Base-by-base conservation (phyloP, 371 early-diverging fungal species). In the Mucor circinelloides region DNA sequence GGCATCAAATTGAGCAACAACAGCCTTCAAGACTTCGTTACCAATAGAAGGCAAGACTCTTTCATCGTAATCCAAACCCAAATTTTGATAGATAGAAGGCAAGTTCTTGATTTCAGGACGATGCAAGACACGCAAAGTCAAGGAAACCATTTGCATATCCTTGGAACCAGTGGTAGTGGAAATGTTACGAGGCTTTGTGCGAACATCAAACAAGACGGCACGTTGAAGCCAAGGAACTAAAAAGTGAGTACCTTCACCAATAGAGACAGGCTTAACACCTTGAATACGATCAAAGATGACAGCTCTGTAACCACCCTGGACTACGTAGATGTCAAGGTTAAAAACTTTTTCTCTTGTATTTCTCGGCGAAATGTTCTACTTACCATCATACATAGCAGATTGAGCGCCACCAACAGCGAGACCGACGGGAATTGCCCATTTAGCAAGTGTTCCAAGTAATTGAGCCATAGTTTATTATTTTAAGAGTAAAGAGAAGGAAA, bases 1-100 rank as follows among this genome's bases (percentile, higher is more conserved):
- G 63, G 99, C 98, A 80, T 98, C 97, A 76, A 97, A 99, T 85
- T 98, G 99, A 28, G 99, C 99, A 15, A 99, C 98, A 59, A 97
- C 91, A 64, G 95, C 86, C 90, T 99, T 99, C 72, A 98, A 87
- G 28, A 99, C 98, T 84, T 99, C 99, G 85, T 99, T 99, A 76
- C 98, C 99, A 75, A 99, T 98, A 64, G 94, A 94, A 34, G 99
- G 99, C 69, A 99, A 85, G 19, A 98, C 98, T 69, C 98, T 86
- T 78, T 99, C 99, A 72, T 98, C 98, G 72, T 97, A 99, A 80
- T 99, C 99, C 64, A 89, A 71, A 55, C 99, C 99, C 59, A 98
- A 82, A 64, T 86, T 90, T 81, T 94, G 94, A 81, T 97, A 97
- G 74, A 99, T 93, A 46, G 70, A 69, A n/a, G 96, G 89, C 59